Base-by-base conservation (phyloP, 2,329 filamentous ascomycete species). In the Trichophyton mentagrophytes region DNA sequence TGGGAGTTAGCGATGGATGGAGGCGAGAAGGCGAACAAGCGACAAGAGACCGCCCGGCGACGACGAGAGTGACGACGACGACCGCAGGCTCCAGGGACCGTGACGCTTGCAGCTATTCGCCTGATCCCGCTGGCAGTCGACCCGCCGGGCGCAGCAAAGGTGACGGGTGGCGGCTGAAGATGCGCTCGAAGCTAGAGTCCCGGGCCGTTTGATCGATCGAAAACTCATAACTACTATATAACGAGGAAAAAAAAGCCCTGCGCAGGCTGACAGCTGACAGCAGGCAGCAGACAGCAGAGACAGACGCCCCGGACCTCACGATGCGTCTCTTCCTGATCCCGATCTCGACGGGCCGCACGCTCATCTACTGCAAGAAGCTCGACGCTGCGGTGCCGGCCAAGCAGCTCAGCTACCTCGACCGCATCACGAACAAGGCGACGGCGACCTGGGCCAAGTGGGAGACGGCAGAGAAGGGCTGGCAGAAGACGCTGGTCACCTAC, bases 311-410 rank as follows among this genome's bases (percentile, higher is more conserved):
- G 15, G 38, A 1, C 5, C 47, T 22, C 58, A 60, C 59, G 42
- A 97, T 99, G 93, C 89, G 90, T 72, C 82, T 99, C 74, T 96
- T 90, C 76, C 85, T 99, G 65, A 83, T 99, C 61, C 93, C 93
- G 64, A 87, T 99, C 68, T 95, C 92, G 62, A 95, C 90, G 66
- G 85, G 88, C 70, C 87, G 91, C 69, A 91, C 90, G 58, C 84
- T 99, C 64, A 85, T 99, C 69, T 97, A 96, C 79, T 95, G 89
- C 75, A 88, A 96, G 71, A 86, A 87, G 65, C 77, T 88, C 64
- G 80, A 84, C 69, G 75, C 79, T 59, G 77, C 83, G 56, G 74
- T 80, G 42, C 73, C 80, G 7, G 76, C 80, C 44, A 76, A 81
- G 60, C 74, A 79, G 69, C 80, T 80, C 20, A 79, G 79, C n/a